These are phyloP conservation scores for Aureobasidium pullulans DNA, from an alignment of 2,329 filamentous ascomycete species.

Conservation along the genomic window DNA sequence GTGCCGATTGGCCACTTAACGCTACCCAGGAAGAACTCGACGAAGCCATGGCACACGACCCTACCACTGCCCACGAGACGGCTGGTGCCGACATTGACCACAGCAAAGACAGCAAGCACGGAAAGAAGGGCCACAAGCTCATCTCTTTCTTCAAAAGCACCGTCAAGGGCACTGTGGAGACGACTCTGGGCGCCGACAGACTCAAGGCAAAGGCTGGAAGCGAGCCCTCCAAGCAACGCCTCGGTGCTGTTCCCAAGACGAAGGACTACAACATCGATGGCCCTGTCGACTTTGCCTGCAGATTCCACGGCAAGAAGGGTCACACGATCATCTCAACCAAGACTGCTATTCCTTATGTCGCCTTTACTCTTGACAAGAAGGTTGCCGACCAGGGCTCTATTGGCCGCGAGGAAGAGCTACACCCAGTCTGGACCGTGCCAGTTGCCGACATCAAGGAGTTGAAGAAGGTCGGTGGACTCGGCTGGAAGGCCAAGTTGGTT, in stretches of 20 bases:
- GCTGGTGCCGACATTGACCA: constrained; percentile 48
- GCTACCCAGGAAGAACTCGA: constrained; percentile 60
- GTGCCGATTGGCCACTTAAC: constrained; percentile 50
- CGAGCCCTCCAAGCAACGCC: constrained; percentile 58
- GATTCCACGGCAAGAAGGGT: constrained; percentile 64
- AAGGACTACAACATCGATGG: constrained; percentile 45
- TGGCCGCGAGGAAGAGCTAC: constrained; percentile 41
- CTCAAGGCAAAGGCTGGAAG: constrained; percentile 58
- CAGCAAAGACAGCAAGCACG: constrained; percentile 40
- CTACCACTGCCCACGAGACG: constrained; percentile 38
- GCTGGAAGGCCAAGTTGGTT: constrained; percentile 78
- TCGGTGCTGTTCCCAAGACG: constrained; percentile 58
- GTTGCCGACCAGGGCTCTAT: constrained; percentile 35
- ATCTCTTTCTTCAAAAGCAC: constrained; percentile 62
- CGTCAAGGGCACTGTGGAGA: constrained; percentile 64
- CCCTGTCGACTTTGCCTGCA: constrained; percentile 67
- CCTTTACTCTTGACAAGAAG: constrained; percentile 51
- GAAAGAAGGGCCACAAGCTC: constrained; percentile 44
- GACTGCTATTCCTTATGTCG: constrained; percentile 60
- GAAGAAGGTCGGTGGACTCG: constrained; percentile 71
- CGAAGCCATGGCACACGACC: constrained; percentile 47
- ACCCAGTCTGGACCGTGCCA: constrained; percentile 61
- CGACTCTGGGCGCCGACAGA: constrained; percentile 63
- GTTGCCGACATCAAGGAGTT: constrained; percentile 65
- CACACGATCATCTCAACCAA: constrained; percentile 62